Evolutionary conservation across 768 basidiomycete species (phyloP).

Genomic region (Hortiboletus campestris): DNA sequence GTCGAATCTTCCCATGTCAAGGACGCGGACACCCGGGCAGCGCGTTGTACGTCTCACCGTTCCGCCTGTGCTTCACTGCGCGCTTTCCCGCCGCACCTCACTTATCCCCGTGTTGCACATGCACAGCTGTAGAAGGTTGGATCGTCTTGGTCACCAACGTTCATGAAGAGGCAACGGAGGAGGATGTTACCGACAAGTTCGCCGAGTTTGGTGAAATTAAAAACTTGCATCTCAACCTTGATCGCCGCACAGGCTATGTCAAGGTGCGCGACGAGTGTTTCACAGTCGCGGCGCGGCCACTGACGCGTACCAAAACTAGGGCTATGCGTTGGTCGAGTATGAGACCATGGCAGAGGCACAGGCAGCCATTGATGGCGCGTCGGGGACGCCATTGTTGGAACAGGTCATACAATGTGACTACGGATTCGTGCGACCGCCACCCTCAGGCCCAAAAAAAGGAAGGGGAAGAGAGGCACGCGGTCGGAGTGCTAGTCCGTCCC

Average conservation of each 20-base stretch:
- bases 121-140: conserved; percentile 95
- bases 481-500: conserved; percentile 79
- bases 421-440: conserved; percentile 84
- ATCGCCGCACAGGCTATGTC: conserved; percentile 96
- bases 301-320: conserved; percentile 46
- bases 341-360: conserved; percentile 94
- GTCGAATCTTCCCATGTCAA: conserved; percentile 67
- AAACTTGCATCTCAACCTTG: conserved; percentile 95
- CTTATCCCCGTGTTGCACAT: conserved; percentile 12
- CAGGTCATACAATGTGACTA: conserved; percentile 89
- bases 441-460: conserved; percentile 77
- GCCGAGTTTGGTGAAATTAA: conserved; percentile 96
- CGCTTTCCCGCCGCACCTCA: neutral
- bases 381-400: conserved; percentile 80
- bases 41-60: conserved; percentile 64
- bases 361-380: conserved; percentile 87
- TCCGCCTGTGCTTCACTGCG: conserved; percentile 6
- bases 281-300: neutral
- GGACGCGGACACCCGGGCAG: conserved; percentile 74
- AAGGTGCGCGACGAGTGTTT: conserved; percentile 59
- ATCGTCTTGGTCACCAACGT: conserved; percentile 95
- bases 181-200: conserved; percentile 95
- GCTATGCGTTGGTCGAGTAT: conserved; percentile 97
- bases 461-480: conserved; percentile 58
- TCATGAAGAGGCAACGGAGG: conserved; percentile 97